Base-by-base conservation (phyloP, 257 asterid species). In the Solanum acaule region DNA sequence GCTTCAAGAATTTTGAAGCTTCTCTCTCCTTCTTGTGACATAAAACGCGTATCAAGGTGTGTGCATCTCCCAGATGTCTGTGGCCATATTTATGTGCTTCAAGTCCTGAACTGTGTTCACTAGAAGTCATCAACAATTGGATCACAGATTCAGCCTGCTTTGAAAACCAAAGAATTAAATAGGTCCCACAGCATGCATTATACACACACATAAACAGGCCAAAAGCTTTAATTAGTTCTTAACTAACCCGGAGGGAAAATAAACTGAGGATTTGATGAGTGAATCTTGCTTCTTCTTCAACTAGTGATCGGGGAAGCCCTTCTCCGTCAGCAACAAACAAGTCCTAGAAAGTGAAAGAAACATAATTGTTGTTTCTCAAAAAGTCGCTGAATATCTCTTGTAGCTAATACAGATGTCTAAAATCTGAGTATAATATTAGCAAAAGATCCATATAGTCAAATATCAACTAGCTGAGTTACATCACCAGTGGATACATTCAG, bases 301-400 rank as follows among this genome's bases (percentile, higher is more conserved):
- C 98, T 89, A 94, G 65, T 38, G 98, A 94, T 87, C 98, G 99
- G 79, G 98, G 99, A 86, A 96, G 98, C 73, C 99, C 99, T 91
- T 97, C 98, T 76, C 99, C 99, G 33, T 97, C 98, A 90, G 99
- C 99, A 87, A 97, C 95, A 91, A 97, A 96, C 90, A 97, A 90
- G 87, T 97, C 98, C 99, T 97, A 88, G 77, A 89, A 90, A 88
- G 90, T 46, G 44, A 87, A 85, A 87, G 83, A 86, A 79, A 46
- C 86, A 84, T 68, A 40, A 86, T 73, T 44, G 33, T 72, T 67
- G 29, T 35, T 78, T 87, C 85, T 78, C 85, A 49, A 78, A 86
- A 5, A 71, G 46, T 71, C 6, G 6, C 23, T 29, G 86, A 82
- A 18, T n/a, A 37, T 77, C n/a, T 77, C 23, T 23, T 16, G 42